These are phyloP conservation scores for Telopea speciosissima DNA, from an alignment of 177 flowering plant genomes.

Conservation along the genomic window DNA sequence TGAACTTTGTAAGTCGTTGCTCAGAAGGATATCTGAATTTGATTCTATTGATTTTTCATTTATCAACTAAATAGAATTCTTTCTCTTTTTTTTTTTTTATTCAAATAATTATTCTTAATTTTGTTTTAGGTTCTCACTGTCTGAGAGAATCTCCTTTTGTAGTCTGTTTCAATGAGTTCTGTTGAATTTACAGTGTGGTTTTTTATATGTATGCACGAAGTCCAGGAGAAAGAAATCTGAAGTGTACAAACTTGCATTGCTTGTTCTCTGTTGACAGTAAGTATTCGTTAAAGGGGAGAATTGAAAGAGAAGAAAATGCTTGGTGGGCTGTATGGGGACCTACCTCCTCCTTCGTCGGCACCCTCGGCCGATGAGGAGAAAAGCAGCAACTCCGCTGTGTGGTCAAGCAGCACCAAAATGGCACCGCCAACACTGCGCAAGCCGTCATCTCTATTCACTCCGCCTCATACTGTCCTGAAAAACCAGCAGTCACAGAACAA, in stretches of 20 bases:
- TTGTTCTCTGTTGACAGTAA: not conserved
- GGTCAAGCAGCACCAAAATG: conserved; percentile 88
- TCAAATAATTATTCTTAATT: too few species aligned
- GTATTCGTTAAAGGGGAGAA: not conserved
- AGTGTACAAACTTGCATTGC: not conserved
- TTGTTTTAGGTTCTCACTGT: too few species aligned
- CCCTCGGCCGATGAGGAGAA: conserved; percentile 42
- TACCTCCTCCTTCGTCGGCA: conserved; percentile 73
- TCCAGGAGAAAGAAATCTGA: not conserved
- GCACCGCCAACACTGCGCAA: conserved; percentile 92
- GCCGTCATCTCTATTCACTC: conserved; percentile 45
- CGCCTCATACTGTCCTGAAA: conserved; percentile 58
- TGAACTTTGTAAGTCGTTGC: not conserved
- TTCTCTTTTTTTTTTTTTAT: not conserved
- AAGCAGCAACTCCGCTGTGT: conserved; percentile 39
- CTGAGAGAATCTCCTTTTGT: too few species aligned
- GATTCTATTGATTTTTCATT: not conserved
- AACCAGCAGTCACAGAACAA: conserved; percentile 43
- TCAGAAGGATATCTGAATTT: not conserved
- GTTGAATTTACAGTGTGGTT: too few species aligned
- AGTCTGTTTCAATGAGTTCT: too few species aligned
- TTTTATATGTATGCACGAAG: not conserved
- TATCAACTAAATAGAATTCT: not conserved
- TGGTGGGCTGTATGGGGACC: conserved; percentile 89
- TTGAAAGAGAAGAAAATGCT: conserved; percentile 38